Evolutionary conservation across 441 rosid species (phyloP).

Genomic region (Omphalea diandra): DNA sequence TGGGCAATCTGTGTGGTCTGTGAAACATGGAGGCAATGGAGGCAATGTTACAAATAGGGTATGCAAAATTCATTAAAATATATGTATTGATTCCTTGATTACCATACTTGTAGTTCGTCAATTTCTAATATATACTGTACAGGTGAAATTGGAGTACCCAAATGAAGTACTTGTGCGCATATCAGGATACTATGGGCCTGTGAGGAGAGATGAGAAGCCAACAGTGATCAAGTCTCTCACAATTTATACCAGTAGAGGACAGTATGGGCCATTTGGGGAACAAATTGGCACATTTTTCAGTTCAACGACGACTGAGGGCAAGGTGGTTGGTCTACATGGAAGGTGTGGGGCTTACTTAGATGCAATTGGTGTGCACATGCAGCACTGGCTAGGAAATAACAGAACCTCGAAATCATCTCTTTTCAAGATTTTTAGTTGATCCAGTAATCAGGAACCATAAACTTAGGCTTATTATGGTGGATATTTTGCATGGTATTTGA

Average conservation of each 20-base stretch:
- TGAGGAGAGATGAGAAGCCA: slow-evolving; percentile 42
- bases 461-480: no score
- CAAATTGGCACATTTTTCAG: slow-evolving; percentile 78
- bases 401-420: slow-evolving; percentile 34
- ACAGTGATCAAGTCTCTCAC: slow-evolving; percentile 63
- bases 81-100: not conserved
- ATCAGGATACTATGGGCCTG: slow-evolving; percentile 67
- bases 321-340: slow-evolving; percentile 91
- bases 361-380: slow-evolving; percentile 92
- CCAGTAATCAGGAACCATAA: no score
- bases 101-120: not conserved
- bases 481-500: not conserved
- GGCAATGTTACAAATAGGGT: slow-evolving; percentile 72
- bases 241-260: slow-evolving; percentile 71
- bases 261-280: slow-evolving; percentile 85
- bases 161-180: slow-evolving; percentile 66
- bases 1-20: slow-evolving; percentile 92
- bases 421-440: slow-evolving; percentile 42
- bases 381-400: slow-evolving; percentile 77
- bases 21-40: slow-evolving; percentile 64
- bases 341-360: slow-evolving; percentile 68
- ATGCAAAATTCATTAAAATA: slow-evolving; percentile 3
- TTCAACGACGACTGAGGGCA: slow-evolving; percentile 73
- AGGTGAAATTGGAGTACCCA: slow-evolving; percentile 76
- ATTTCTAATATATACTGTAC: slow-evolving; percentile 11